Evolutionary conservation across 2,329 filamentous ascomycete genomes (phyloP).

Genomic region (Talaromyces sp.): DNA sequence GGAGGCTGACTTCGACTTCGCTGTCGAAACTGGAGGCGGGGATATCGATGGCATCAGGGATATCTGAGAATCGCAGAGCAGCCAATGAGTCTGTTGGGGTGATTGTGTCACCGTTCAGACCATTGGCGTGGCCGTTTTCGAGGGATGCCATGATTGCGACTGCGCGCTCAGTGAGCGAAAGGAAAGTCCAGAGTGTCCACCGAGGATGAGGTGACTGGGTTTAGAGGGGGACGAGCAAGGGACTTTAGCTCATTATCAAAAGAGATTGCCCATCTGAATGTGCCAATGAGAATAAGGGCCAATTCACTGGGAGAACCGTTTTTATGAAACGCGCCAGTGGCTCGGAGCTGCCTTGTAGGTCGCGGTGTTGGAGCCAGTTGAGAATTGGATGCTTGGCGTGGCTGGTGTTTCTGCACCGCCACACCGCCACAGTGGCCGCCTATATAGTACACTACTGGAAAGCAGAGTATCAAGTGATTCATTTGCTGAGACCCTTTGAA

Average conservation of each 20-base stretch:
- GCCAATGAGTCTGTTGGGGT: slow-evolving; percentile 35
- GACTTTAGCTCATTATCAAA: slow-evolving; percentile 35
- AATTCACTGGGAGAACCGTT: slow-evolving; percentile 3
- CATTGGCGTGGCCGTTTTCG: slow-evolving; percentile 56
- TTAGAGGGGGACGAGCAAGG: slow-evolving; percentile 14
- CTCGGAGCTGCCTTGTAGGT: slow-evolving; percentile 12
- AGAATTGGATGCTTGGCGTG: slow-evolving; percentile 22
- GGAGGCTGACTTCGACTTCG: slow-evolving; percentile 88
- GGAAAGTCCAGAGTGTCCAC: slow-evolving; percentile 1
- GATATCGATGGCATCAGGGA: slow-evolving; percentile 66
- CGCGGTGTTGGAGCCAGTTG: slow-evolving; percentile 22
- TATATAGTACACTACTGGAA: too few relatives aligned
- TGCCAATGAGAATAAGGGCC: neutral
- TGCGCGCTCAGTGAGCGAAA: slow-evolving; percentile 4
- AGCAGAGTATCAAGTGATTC: too few relatives aligned
- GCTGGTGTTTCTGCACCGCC: slow-evolving; percentile 31
- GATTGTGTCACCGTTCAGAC: slow-evolving; percentile 50
- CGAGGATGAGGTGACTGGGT: slow-evolving; percentile 6
- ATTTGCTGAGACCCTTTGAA: too few relatives aligned
- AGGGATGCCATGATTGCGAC: slow-evolving; percentile 53
- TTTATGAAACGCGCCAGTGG: slow-evolving; percentile 22
- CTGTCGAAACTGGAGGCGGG: slow-evolving; percentile 64
- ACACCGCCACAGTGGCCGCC: slow-evolving; percentile 22
- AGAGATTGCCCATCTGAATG: slow-evolving; percentile 14
- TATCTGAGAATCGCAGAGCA: slow-evolving; percentile 60